A percentile compares a stretch with the other conserved stretches of the same genome.
Conservation (phyloP, 2,329 filamentous ascomycete species). For the Cylindrodendrum hubeiense region DNA sequence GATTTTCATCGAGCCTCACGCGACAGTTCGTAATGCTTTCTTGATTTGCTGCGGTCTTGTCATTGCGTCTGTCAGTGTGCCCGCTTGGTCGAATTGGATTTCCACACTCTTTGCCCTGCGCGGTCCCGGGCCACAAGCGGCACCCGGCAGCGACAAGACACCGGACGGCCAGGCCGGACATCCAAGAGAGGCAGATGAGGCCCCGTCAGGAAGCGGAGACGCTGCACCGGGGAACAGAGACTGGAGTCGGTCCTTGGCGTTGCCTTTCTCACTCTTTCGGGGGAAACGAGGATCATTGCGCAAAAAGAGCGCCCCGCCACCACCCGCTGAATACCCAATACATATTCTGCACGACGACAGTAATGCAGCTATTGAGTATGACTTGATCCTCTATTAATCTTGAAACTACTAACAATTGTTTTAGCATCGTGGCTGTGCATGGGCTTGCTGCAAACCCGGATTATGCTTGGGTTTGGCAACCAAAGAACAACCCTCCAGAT, state of each 20-base stretch:
- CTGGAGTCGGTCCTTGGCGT: background rate
- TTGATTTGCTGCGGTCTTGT: background rate
- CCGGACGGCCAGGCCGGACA: too few relatives aligned
- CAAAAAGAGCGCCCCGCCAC: background rate
- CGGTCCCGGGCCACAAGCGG: background rate
- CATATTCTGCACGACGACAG: background rate
- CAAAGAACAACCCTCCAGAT: background rate
- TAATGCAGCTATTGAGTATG: background rate
- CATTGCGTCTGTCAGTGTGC: background rate
- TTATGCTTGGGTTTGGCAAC: conserved; percentile 1
- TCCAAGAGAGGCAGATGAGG: background rate
- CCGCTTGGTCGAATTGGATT: background rate
- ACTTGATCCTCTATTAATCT: too few relatives aligned
- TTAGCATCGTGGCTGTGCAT: background rate
- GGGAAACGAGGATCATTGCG: too few relatives aligned
- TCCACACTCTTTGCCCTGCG: background rate
- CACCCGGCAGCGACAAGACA: background rate
- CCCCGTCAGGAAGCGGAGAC: background rate
- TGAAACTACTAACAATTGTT: background rate
- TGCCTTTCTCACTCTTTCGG: too few relatives aligned
- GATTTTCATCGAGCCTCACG: background rate
- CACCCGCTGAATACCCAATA: background rate
- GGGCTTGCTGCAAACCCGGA: background rate
- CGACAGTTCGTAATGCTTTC: background rate
- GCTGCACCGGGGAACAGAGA: background rate